Base-by-base conservation (phyloP, 495 filamentous ascomycete species). In the Pseudomonodictys pantanalensis region DNA sequence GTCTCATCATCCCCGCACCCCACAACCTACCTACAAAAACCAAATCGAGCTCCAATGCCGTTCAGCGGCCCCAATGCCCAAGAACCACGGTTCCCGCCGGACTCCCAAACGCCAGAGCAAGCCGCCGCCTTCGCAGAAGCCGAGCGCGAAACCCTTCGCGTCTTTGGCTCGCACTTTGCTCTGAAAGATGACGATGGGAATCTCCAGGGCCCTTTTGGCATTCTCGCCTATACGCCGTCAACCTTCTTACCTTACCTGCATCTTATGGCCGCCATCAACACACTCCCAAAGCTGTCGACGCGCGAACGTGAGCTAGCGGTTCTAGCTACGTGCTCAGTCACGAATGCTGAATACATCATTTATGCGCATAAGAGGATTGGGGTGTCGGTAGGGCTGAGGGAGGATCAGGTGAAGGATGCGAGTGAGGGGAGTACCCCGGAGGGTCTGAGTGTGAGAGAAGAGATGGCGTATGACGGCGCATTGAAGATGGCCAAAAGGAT, bases 331-430 rank as follows among this genome's bases (percentile, higher is more conserved):
- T 5, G 2, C 32, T 9, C 49, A 20, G 29, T 38, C 2, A 52
- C 49, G 15, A 18, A 24, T 9, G 18, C 11, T 10, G 29, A 35
- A 17, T 52, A 52, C 30, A 38, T 52, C 2, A 2, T 38, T 9
- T 52, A 52, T n/a, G 49, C 49, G 26, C 49, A 52, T 17, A 52
- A 52, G 30, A 8, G 32, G 7, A 52, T 52, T 9, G 49, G 7
- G 9, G 18, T 52, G 2, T 8, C 49, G 8, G 49, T 52, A 2
- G 49, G 49, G 4, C 30, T 52, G 17, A 52, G 28, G 49, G 9
- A 10, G n/a, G 23, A 52, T 5, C 49, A 52, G 18, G 49, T 24
- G 3, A 17, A 52, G 2, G 49, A 9, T 10, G 49, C 49, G n/a
- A n/a, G 10, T 3, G 20, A 4, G 7, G 49, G 49, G 11, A 22